phyloP scores from a whole-genome alignment of 2,329 filamentous ascomycete genomes.

The Paramyrothecium sp. region DNA sequence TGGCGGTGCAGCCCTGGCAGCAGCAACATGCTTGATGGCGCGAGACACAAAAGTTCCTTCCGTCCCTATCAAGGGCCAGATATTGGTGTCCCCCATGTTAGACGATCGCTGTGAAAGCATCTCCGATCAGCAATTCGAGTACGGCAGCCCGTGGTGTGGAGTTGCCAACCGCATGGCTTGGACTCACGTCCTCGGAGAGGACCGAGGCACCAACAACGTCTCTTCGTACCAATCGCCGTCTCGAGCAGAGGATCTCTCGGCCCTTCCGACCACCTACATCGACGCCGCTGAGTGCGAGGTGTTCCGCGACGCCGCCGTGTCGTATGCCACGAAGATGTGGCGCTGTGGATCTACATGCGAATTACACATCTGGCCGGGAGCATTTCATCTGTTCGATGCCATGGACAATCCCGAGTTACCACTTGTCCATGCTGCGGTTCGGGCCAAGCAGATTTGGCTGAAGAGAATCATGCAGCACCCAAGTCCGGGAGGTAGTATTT shows the following conservation, averaged over 20 bases:
- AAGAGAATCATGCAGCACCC: slow-evolving; percentile 5
- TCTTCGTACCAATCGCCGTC: slow-evolving; percentile 14
- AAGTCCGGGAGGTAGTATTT: too few species aligned
- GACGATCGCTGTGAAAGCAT: slow-evolving; percentile 15
- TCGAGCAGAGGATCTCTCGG: slow-evolving; percentile 11
- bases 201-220: slow-evolving; percentile 8
- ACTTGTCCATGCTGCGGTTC: slow-evolving; percentile 8
- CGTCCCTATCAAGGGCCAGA: slow-evolving; percentile 14
- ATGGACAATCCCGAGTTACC: slow-evolving; percentile 13
- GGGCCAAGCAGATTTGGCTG: slow-evolving; percentile 7
- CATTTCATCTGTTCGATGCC: slow-evolving; percentile 13
- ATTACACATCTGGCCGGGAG: slow-evolving; percentile 17
- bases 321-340: slow-evolving; percentile 15
- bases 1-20: slow-evolving; percentile 17
- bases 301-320: slow-evolving; percentile 16
- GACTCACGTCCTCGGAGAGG: slow-evolving; percentile 11
- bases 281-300: slow-evolving; percentile 17
- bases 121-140: slow-evolving; percentile 17
- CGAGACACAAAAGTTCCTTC: slow-evolving; percentile 10
- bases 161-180: slow-evolving; percentile 12
- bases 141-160: slow-evolving; percentile 14
- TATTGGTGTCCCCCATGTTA: slow-evolving; percentile 18
- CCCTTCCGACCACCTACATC: slow-evolving; percentile 15
- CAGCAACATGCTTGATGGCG: slow-evolving; percentile 14
- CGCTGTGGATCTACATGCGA: slow-evolving; percentile 15